Base-by-base conservation (phyloP, 2,329 filamentous ascomycete genomes). In the Xylaria sp. region DNA sequence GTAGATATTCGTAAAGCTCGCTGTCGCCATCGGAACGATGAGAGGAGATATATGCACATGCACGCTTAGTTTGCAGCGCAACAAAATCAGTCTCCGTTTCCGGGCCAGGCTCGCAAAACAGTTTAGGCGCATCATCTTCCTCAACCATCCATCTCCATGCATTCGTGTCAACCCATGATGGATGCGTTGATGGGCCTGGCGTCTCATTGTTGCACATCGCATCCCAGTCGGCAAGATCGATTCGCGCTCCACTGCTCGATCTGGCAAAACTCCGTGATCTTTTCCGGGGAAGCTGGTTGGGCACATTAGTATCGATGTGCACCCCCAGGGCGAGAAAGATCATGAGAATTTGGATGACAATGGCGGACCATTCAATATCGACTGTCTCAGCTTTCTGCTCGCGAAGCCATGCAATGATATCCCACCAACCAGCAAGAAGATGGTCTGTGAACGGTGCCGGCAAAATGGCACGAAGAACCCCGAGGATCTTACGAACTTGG, bases 61-160 rank as follows among this genome's bases (percentile, higher is more conserved):
- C 83, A 47, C 89, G 77, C 18, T 76, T 76, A 44, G 86, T 78
- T 66, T 86, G 83, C 6, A 70, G 70, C 1, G 77, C 68, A 6
- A 86, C 70, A 63, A 84, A 86, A 37, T 61, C 57, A 7, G 54
- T 30, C 2, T 71, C 61, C 2, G 66, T 66, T 46, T 39, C 66
- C 18, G 49, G 52, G 50, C 42, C 70, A 53, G 59, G 70, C 62
- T 63, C 69, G 55, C 67, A 70, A 63, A 67, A 68, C 44, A 53
- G 65, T 6, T 61, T 61, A 37, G 71, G 61, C 47, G 73, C 69
- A 54, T 77, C 72, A 44, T 82, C 79, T 60, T 83, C 78, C 59
- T 89, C 84, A 55, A 86, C 73, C 48, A 88, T 79, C 89, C 89
- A 92, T 46, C 84, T 79, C 90, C 90, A 93, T 1, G 84, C 82